A percentile compares a stretch with the other conserved stretches of the same genome.
phyloP scores from a whole-genome alignment of 1,284 basidiomycete genomes.

The Lentinula novae-zelandiae region DNA sequence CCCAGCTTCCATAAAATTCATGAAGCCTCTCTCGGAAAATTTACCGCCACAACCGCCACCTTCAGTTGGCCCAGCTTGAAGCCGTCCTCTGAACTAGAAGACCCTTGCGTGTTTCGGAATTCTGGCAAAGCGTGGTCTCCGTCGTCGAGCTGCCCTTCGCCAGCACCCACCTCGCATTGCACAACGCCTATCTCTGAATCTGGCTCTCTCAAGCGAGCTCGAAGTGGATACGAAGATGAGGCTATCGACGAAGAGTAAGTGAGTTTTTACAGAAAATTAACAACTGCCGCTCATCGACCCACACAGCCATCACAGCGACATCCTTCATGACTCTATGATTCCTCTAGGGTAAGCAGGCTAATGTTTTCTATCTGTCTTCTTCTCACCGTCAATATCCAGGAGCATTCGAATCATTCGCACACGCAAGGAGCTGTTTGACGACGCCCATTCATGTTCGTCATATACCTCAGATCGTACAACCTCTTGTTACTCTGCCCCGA shows the following conservation, averaged over 20 bases:
- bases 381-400: not conserved
- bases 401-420: not conserved
- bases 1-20: not conserved
- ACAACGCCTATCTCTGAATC: not conserved
- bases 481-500: not conserved
- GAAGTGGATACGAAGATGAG: not conserved
- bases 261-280: not conserved
- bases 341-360: not conserved
- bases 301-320: not conserved
- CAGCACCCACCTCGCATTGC: not conserved
- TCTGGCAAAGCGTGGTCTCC: slow-evolving; percentile 13
- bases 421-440: slow-evolving; percentile 4
- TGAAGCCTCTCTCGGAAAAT: slow-evolving; percentile 22
- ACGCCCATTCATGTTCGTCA: not conserved
- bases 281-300: not conserved
- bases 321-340: not conserved
- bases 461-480: not conserved
- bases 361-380: not conserved
- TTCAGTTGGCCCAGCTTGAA: slow-evolving; percentile 35
- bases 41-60: slow-evolving; percentile 30
- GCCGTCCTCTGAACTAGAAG: slow-evolving; percentile 24
- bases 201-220: not conserved
- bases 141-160: not conserved
- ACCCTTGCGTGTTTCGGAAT: slow-evolving; percentile 15
- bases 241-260: not conserved